Evolutionary conservation across 352 stramenopile genomes (phyloP).

Genomic region (Thraustochytrium sp.): DNA sequence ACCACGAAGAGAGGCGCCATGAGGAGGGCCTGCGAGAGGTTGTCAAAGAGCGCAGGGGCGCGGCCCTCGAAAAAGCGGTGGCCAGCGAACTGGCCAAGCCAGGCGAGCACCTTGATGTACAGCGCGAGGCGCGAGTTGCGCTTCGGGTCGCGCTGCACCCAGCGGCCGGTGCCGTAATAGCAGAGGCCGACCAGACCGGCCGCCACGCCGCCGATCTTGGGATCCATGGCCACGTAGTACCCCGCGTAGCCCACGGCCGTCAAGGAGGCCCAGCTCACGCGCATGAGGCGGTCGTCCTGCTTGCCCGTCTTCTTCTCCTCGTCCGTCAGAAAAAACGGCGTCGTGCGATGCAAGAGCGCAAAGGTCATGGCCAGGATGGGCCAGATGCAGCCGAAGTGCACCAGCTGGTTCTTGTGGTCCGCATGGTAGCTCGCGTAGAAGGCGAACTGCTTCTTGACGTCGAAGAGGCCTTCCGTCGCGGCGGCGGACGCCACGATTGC

Average conservation of each 20-base stretch:
- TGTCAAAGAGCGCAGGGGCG: constrained; percentile 5
- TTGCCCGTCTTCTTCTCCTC: not conserved
- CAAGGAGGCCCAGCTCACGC: not conserved
- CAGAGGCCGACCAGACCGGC: not conserved
- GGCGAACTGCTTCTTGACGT: constrained; percentile 16
- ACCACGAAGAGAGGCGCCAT: constrained; percentile 10
- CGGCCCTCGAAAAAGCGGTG: constrained; percentile 18
- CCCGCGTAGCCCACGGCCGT: not conserved
- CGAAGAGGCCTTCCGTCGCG: not conserved
- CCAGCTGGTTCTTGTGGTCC: not conserved
- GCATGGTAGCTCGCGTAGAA: not conserved
- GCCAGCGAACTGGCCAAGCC: not conserved
- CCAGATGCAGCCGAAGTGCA: constrained; percentile 11
- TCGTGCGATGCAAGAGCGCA: not conserved
- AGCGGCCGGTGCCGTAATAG: not conserved
- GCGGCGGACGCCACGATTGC: not conserved
- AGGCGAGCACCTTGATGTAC: not conserved
- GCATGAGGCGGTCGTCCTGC: not conserved
- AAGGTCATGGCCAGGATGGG: not conserved
- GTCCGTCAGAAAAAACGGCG: not conserved
- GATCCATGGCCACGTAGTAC: not conserved
- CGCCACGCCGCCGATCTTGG: not conserved
- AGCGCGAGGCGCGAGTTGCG: not conserved
- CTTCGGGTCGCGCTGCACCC: not conserved
- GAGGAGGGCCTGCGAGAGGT: not conserved